Percentiles rank a stretch among this genome's conserved stretches.
phyloP scores from a whole-genome alignment of 306 rosid species.

The Prunus mira region DNA sequence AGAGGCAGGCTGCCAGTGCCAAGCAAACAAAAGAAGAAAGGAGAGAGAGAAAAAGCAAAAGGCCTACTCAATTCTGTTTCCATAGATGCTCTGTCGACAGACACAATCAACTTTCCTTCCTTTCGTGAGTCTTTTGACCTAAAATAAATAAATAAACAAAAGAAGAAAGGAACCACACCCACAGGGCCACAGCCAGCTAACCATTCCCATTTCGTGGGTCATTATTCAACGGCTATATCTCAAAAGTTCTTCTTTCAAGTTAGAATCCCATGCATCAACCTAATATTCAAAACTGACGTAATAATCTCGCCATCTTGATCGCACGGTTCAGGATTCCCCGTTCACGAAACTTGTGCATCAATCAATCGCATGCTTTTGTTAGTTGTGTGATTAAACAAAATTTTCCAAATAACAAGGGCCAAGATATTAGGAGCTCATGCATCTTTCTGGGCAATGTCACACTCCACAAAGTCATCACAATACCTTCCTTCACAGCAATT shows the following conservation, averaged over 20 bases:
- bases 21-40: neutral
- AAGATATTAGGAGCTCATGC: neutral
- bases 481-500: constrained; percentile 20
- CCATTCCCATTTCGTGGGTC: constrained; percentile 22
- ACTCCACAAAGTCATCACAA: constrained; percentile 1
- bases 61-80: neutral
- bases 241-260: neutral
- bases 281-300: too few species aligned
- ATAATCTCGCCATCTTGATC: neutral
- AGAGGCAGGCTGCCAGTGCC: too few species aligned
- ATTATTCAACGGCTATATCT: neutral
- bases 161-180: too few species aligned
- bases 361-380: neutral
- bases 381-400: neutral
- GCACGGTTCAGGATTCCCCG: neutral
- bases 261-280: neutral
- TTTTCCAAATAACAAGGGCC: neutral
- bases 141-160: neutral
- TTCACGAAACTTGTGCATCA: neutral
- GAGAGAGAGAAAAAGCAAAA: neutral
- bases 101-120: neutral
- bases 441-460: neutral
- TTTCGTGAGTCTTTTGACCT: neutral
- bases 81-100: constrained; percentile 3
- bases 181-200: neutral